Evolutionary conservation across 2,329 filamentous ascomycete species (phyloP), one percentile per base, ranked within the genome.

Genomic region (Aspergillus persii): DNA sequence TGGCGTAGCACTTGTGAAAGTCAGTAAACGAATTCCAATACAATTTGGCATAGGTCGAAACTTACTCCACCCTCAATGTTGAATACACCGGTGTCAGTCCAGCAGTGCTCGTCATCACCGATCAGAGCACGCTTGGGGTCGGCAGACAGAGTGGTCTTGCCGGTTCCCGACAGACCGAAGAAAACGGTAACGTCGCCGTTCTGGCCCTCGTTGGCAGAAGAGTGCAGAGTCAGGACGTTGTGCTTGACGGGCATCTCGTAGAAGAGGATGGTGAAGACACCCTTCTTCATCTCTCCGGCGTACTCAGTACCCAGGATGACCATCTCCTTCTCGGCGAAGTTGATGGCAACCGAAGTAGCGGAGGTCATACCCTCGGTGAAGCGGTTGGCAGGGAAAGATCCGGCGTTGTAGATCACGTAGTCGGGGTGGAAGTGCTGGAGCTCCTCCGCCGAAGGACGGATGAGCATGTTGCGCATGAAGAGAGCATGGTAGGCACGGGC

Each of bases 401-500:
- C 95, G 64, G 93, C 95, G 77, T 99, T 99, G 89, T 99, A 99
- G 83, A 99, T 98, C 73, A 94, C 94, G 84, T 99, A 99, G 84
- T 99, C 94, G 71, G 95, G 95, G 80, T 96, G 91, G 87, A 99
- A 99, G 81, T 92, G 87, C 83, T 96, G 90, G 57, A 99, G 89
- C 84, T 99, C 93, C 80, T 96, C 91, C 64, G 86, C 86, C 55
- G 88, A 84, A 64, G 95, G 95, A 70, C 95, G 90, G 83, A 99
- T 99, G 75, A 99, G 90, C 95, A 99, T 99, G 86, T 99, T 99
- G 76, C 93, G 91, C 95, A 99, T 99, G 88, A 99, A 99, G 66
- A 99, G 87, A 63, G 95, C 95, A 86, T 99, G 95, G 86, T 99
- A 99, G 79, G 95, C 95, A 76, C 95, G 93, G 68, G 95, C 95